Base-by-base conservation (phyloP, 805 yeast genomes). In the Ogataea saltuana region DNA sequence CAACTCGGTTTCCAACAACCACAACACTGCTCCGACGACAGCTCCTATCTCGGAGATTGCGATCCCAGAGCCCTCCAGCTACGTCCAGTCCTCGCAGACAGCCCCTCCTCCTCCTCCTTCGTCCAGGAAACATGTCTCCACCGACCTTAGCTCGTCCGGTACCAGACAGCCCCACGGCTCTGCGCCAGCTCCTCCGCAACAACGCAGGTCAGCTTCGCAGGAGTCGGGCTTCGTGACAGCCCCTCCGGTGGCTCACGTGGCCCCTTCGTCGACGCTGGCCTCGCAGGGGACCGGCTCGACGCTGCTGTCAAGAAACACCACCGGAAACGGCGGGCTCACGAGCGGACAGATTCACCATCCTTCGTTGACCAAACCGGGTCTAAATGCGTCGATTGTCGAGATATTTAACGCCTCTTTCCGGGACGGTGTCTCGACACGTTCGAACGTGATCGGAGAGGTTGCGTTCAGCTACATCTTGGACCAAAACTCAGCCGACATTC, bases 361-460 rank as follows among this genome's bases (percentile, higher is more conserved):
- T 27, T 70, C 76, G 20, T 59, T 72, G 53, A 66, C 75, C 11
- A 59, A 63, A 33, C 75, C 80, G n/a, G 95, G 93, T 2, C 69
- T 91, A 52, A 87, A 83, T 55, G 81, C 90, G 3, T 84, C 95
- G 35, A 70, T 89, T 50, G 90, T 93, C n/a, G 98, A 91, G 67
- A 81, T 85, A 10, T 71, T 88, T 49, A 83, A 80, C 59, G 96
- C 88, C 4, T 73, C 76, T 15, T 82, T 82, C 63, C 79, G 76
- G 49, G 87, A 83, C 56, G 96, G 95, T 15, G 65, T 66, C 33
- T 67, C 82, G 27, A 61, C 64, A 10, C 74, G 78, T 26, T 76
- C 88, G 6, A 81, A 83, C 58, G 72, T 83, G 10, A 74, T 84
- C 42, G 97, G 98, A 40, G 97, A 91, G 66, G 71, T 90, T 53